Evolutionary conservation across 2,329 filamentous ascomycete species (phyloP), one percentile per base, ranked within the genome.

Genomic region (Hymenoscyphus linearis): DNA sequence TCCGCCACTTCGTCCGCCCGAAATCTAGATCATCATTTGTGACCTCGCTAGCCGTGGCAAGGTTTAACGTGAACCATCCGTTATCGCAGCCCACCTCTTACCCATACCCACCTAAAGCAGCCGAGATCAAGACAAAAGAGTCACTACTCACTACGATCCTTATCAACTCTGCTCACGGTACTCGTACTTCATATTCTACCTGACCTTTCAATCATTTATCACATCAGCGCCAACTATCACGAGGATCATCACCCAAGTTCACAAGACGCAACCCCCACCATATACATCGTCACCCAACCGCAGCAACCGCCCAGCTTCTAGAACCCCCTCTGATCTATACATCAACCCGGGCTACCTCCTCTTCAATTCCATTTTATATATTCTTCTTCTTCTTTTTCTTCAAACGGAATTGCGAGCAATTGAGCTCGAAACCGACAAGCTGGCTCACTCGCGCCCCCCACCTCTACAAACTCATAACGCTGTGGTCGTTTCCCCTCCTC

Each of bases 381-480:
- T n/a, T 44, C 31, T 14, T 26, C 4, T 34, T 5, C 6, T 31
- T 47, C 1, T 18, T 57, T 18, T 22, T 31, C 27, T 12, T 27
- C 55, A 50, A 47, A 26, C 31, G 40, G 22, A 47, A 27, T 57
- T 18, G 40, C 56, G 26, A 27, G 59, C 55, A 55, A 61, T 62
- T 59, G 35, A 61, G 52, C 35, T 44, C 25, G 35, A 56, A 64
- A 55, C 55, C 63, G 60, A 56, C 66, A 67, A 65, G 54, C 65
- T 71, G 69, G 68, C 67, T 25, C 69, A 69, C 50, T 66, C 69
- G 65, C 67, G 67, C 60, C 69, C 68, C 60, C 64, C 68, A 47
- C 62, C 62, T 25, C 55, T 65, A 4, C 68, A 64, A 52, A 66
- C 68, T 16, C 61, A 67, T 40, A 62, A 65, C 12, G 47, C 53